These are phyloP conservation scores for Nothophoma quercina DNA, from an alignment of 2,329 filamentous ascomycete species.

Conservation along the genomic window DNA sequence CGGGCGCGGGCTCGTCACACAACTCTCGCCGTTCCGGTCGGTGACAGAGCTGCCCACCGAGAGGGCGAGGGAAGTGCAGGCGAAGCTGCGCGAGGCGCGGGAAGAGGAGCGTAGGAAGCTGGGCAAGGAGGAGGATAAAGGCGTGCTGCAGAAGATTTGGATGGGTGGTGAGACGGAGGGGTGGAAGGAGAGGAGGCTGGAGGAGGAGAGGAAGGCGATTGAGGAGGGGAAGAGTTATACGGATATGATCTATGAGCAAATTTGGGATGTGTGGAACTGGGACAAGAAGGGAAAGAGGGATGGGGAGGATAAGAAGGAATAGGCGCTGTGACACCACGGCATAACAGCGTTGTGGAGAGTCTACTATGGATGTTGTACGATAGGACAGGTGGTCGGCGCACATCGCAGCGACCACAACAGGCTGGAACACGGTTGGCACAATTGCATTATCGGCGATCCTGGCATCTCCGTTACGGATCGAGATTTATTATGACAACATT, in stretches of 20 bases:
- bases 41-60: conserved; percentile 47
- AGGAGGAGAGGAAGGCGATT: conserved; percentile 54
- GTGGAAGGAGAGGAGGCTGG: conserved; percentile 55
- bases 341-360: no score
- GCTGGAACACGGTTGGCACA: neutral
- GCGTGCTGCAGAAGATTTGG: conserved; percentile 45
- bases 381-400: neutral
- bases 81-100: conserved; percentile 49
- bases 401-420: neutral
- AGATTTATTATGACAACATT: neutral
- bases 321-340: no score
- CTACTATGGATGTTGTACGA: conserved; percentile 15
- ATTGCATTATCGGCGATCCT: neutral
- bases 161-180: conserved; percentile 53
- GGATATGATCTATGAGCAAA: conserved; percentile 55
- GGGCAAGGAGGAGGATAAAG: conserved; percentile 38
- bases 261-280: conserved; percentile 59
- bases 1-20: conserved; percentile 47
- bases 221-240: conserved; percentile 52
- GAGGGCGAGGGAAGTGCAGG: conserved; percentile 43
- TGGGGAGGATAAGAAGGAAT: conserved; percentile 36
- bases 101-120: conserved; percentile 45
- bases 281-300: conserved; percentile 48
- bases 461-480: neutral
- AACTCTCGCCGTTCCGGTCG: conserved; percentile 30